Evolutionary conservation across 2,329 filamentous ascomycete species (phyloP), one percentile per base, ranked within the genome.

Genomic region (Ophiostoma perfectum): DNA sequence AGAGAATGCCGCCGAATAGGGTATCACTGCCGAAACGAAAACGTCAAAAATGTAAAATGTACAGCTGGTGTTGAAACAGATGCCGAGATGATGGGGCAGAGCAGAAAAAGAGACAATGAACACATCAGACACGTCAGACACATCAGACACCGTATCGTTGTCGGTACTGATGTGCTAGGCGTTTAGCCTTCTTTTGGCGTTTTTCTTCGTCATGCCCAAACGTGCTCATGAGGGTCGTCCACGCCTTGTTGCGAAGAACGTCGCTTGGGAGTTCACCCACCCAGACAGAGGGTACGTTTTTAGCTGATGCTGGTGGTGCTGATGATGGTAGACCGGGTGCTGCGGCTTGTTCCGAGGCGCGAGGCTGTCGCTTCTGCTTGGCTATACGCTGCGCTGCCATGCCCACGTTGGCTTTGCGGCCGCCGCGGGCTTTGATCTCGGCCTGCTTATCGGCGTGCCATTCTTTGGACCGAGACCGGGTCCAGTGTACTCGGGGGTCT

Each of bases 401-500:
- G 27, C 84, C 83, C 64, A 84, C 82, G 71, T 82, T 82, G 5
- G 74, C 76, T 71, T 88, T 88, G 18, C 82, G 78, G 3, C 77
- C 78, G 4, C 80, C 81, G 1, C 85, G 81, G 1, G 74, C 74
- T 52, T 76, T 73, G 42, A 88, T 86, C 69, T 88, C 84, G 0
- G 74, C 73, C 45, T 80, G 77, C 70, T 86, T 88, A 16, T 75
- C 74, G 14, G 72, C 74, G 65, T 80, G 76, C 84, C 84, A 87
- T 18, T 76, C 75, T 4, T 79, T 73, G 0, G 81, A 78, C 62
- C 78, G 78, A 1, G 76, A 76, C 62, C 81, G 78, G 0, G 78
- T 78, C 75, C 80, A 82, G 66, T 84, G 81, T 1, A 82, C 78
- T 1, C 80, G 80, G 0, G 84, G 85, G 73, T 88, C 82, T 2